Conservation (phyloP, 495 filamentous ascomycete species). For the Tetracladium setigerum region DNA sequence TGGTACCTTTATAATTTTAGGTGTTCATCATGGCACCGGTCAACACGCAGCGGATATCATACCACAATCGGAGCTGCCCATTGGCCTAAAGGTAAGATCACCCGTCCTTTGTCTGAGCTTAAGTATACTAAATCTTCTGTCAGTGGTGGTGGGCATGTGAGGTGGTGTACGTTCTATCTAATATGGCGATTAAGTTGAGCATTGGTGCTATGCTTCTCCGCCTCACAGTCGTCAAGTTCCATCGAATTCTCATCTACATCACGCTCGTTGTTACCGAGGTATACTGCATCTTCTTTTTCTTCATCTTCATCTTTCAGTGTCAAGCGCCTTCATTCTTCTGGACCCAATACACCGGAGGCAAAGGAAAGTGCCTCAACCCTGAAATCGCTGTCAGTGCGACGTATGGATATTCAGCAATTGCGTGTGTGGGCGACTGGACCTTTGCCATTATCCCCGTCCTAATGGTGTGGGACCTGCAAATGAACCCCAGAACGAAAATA, state of each 20-base stretch:
- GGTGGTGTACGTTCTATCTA: slow-evolving; percentile 24
- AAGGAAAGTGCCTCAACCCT: slow-evolving; percentile 14
- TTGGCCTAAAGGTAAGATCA: not conserved
- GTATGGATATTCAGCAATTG: slow-evolving; percentile 20
- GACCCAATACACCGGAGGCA: slow-evolving; percentile 13
- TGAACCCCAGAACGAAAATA: slow-evolving; percentile 21
- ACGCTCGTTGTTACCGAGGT: slow-evolving; percentile 18
- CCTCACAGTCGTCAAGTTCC: slow-evolving; percentile 23
- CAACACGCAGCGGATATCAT: slow-evolving; percentile 1
- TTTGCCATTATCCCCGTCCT: slow-evolving; percentile 23
- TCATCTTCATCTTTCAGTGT: slow-evolving; percentile 35
- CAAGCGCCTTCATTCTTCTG: slow-evolving; percentile 27
- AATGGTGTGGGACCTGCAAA: slow-evolving; percentile 22
- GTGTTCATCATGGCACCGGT: not conserved
- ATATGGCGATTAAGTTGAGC: slow-evolving; percentile 26
- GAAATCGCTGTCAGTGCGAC: slow-evolving; percentile 12
- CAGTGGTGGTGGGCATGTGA: slow-evolving; percentile 23
- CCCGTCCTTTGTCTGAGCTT: not conserved
- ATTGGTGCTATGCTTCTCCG: slow-evolving; percentile 34
- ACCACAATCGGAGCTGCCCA: not conserved
- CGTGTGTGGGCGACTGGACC: slow-evolving; percentile 23
- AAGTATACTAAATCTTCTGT: not conserved
- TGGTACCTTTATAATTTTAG: not conserved
- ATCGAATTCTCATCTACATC: slow-evolving; percentile 27
- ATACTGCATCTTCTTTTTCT: slow-evolving; percentile 25